phyloP scores from a whole-genome alignment of 2,329 filamentous ascomycete species.

The Colletotrichum sp. region DNA sequence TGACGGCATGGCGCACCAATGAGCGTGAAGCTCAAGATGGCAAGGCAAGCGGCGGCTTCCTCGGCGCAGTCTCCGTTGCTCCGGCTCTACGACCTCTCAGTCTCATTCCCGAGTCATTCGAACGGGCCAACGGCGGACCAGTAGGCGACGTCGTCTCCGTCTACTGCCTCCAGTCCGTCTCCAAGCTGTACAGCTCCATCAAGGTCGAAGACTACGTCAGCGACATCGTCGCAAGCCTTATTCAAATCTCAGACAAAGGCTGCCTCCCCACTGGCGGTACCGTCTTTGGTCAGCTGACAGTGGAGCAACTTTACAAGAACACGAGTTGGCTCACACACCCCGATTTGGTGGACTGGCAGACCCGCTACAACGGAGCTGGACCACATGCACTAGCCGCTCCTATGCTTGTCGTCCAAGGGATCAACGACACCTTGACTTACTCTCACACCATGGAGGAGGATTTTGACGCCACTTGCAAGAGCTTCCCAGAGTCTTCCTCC shows the following conservation, averaged over 20 bases:
- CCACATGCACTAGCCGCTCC: conserved; percentile 23
- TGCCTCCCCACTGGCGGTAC: conserved; percentile 7
- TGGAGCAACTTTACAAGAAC: conserved; percentile 9
- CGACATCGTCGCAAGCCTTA: not conserved
- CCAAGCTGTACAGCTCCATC: conserved; percentile 16
- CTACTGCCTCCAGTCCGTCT: conserved; percentile 21
- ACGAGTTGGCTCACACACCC: conserved; percentile 13
- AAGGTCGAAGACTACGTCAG: conserved; percentile 19
- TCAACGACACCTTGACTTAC: conserved; percentile 18
- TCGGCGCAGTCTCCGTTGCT: conserved; percentile 18
- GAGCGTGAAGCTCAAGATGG: conserved; percentile 23
- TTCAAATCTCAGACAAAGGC: not conserved
- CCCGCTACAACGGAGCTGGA: conserved; percentile 21
- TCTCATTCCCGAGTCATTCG: conserved; percentile 14
- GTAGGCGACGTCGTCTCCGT: conserved; percentile 12
- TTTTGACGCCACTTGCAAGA: not conserved
- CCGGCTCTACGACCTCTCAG: conserved; percentile 13
- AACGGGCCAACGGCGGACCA: not conserved
- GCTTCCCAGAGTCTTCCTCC: not conserved
- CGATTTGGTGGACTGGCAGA: not conserved
- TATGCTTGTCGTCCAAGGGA: conserved; percentile 26
- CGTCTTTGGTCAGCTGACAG: not conserved
- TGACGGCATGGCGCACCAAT: conserved; percentile 27
- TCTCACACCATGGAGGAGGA: not conserved
- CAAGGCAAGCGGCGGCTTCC: conserved; percentile 10